These are phyloP conservation scores for Solanum lycopersicoides DNA, from an alignment of 257 asterid genomes.

Conservation along the genomic window DNA sequence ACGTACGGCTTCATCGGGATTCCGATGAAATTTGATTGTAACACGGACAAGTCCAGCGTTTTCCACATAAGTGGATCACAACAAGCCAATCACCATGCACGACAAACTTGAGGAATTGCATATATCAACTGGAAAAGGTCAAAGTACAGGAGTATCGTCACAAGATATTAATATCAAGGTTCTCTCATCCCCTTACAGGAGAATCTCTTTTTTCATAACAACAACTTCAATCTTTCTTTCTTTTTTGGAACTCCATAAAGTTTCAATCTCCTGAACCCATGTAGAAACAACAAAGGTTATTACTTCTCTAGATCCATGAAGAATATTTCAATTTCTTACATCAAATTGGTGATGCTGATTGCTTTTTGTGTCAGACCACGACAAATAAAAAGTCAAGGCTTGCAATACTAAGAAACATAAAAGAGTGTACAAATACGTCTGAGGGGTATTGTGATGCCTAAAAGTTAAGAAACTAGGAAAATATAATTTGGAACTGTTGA, in stretches of 20 bases:
- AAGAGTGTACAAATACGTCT: background rate
- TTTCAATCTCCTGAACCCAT: background rate
- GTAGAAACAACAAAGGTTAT: background rate
- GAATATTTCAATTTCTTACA: background rate
- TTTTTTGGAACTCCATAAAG: background rate
- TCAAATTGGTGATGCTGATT: background rate
- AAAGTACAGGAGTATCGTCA: constrained; percentile 39
- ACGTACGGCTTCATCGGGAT: constrained; percentile 61
- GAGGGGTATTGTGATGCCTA: too few relatives aligned
- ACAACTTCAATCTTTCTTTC: too few relatives aligned
- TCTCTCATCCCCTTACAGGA: constrained; percentile 52
- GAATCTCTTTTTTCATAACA: constrained; percentile 37
- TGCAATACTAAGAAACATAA: background rate
- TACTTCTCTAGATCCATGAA: background rate
- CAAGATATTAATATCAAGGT: constrained; percentile 57
- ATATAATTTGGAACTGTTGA: background rate
- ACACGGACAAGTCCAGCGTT: constrained; percentile 40
- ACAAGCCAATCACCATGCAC: constrained; percentile 31
- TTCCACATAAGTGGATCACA: constrained; percentile 34
- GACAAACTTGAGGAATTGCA: constrained; percentile 61
- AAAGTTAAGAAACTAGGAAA: constrained; percentile 4
- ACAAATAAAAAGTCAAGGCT: background rate
- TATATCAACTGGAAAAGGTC: constrained; percentile 30
- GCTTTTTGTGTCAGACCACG: background rate
- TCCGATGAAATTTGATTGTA: constrained; percentile 64